Evolutionary conservation across 257 asterid genomes (phyloP).

Genomic region (Fraxinus quadrangulata): DNA sequence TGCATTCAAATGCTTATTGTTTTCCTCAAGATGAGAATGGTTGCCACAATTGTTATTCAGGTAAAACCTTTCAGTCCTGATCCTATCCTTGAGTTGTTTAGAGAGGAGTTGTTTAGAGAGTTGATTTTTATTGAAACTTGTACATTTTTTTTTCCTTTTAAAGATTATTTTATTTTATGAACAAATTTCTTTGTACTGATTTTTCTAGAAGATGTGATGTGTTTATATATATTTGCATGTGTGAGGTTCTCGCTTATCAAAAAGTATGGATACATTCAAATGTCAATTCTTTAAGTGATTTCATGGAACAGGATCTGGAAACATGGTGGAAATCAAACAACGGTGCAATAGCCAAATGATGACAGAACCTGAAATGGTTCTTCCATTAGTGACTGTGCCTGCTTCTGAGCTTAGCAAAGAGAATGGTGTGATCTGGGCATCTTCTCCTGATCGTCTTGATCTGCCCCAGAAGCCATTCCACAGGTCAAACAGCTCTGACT

Average conservation of each 20-base stretch:
- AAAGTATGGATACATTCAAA: constrained; percentile 1
- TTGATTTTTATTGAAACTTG: no score
- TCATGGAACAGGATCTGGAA: constrained; percentile 50
- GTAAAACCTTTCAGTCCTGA: background rate
- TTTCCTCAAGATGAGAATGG: constrained; percentile 43
- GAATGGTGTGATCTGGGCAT: constrained; percentile 66
- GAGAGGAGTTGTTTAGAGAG: background rate
- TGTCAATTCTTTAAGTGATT: background rate
- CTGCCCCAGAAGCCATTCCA: constrained; percentile 80
- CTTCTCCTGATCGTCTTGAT: constrained; percentile 81
- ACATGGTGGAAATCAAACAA: constrained; percentile 54
- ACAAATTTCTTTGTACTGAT: background rate
- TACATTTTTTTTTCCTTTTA: no score
- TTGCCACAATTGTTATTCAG: constrained; percentile 35
- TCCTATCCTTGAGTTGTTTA: background rate
- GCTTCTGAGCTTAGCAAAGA: constrained; percentile 64
- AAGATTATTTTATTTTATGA: background rate
- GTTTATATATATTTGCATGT: background rate
- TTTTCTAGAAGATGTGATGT: background rate
- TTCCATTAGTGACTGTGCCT: constrained; percentile 75
- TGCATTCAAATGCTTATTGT: constrained; percentile 42
- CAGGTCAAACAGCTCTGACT: constrained; percentile 90
- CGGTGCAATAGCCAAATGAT: constrained; percentile 52
- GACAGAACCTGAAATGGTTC: constrained; percentile 58
- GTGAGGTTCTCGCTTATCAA: background rate